Base-by-base conservation (phyloP, 768 basidiomycete species). In the Podaxis rugospora region DNA sequence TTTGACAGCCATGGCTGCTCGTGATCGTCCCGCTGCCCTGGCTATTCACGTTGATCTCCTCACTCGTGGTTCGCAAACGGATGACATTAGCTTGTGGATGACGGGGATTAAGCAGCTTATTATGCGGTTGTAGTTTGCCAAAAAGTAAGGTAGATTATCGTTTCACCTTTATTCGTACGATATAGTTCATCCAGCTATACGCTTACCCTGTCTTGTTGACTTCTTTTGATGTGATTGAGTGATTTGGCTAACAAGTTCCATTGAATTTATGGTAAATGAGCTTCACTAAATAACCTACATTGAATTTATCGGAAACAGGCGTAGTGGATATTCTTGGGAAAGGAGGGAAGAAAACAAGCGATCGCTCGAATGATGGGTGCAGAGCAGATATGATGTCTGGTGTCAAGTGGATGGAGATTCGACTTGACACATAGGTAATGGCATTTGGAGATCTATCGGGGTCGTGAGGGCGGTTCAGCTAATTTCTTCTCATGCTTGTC, bases 51-150 rank as follows among this genome's bases (percentile, higher is more conserved):
- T 95, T 27, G 90, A 93, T 55, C 75, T 97, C 28, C 78, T 98
- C 50, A 95, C 93, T 2, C 77, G 81, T 51, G 90, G 88, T 25
- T 88, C 90, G 54, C 82, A 86, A 59, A 89, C 88, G 44, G 89
- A 92, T 55, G 93, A 95, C 66, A 92, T 95, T 69, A 86, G 84
- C 1, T 68, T 90, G 58, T 90, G 87, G 88, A 91, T 95, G 92
- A 87, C 93, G 11, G 93, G 90, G 5, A 75, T 96, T 61, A 96
- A 96, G 73, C 92, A 94, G 70, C 73, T 97, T 65, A 90, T 96
- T 69, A 77, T 86, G 78, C 81, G 84, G 66, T 66, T 92, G 73
- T 91, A 69, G 63, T 51, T 6, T 14, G 18, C 9, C 14, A 57
- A 63, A 44, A 59, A 62, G 59, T 58, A 61, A 9, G 59, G 51